phyloP scores from a whole-genome alignment of 192 early-diverging fungal species.

The Linnemannia schmuckeri region DNA sequence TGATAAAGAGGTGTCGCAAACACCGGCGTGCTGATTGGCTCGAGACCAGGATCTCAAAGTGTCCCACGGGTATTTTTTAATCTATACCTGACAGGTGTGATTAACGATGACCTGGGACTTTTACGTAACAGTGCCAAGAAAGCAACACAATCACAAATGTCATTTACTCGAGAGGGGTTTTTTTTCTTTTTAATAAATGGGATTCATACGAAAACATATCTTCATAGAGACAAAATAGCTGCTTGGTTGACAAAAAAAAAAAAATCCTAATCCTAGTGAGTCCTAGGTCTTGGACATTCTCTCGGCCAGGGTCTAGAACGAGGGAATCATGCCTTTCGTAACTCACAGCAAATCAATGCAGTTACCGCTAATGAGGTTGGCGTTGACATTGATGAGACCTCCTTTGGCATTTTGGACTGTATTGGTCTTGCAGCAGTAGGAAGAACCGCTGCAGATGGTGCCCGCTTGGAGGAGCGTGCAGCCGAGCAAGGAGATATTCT shows the following conservation, averaged over 20 bases:
- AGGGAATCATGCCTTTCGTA: not conserved
- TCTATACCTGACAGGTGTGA: not conserved
- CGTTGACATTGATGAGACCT: not conserved
- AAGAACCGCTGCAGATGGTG: too few relatives aligned
- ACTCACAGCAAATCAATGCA: not conserved
- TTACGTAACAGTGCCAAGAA: not conserved
- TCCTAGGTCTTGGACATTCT: not conserved
- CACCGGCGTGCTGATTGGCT: too few relatives aligned
- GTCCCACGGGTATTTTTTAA: not conserved
- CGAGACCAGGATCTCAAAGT: not conserved
- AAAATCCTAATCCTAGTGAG: not conserved
- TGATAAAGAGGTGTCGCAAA: too few relatives aligned
- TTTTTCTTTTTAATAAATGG: not conserved
- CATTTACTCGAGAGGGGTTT: not conserved
- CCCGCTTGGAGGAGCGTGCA: too few relatives aligned
- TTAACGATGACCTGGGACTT: not conserved
- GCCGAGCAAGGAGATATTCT: not conserved
- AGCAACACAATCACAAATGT: not conserved
- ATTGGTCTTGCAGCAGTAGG: conserved; percentile 9
- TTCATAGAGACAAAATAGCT: not conserved
- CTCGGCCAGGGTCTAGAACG: not conserved
- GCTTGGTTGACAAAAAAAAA: not conserved
- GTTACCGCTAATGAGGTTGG: not conserved
- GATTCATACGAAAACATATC: not conserved
- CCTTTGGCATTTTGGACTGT: not conserved